Evolutionary conservation across 768 basidiomycete species (phyloP), one percentile per base, ranked within the genome.

Genomic region (Podaxis pistillaris): DNA sequence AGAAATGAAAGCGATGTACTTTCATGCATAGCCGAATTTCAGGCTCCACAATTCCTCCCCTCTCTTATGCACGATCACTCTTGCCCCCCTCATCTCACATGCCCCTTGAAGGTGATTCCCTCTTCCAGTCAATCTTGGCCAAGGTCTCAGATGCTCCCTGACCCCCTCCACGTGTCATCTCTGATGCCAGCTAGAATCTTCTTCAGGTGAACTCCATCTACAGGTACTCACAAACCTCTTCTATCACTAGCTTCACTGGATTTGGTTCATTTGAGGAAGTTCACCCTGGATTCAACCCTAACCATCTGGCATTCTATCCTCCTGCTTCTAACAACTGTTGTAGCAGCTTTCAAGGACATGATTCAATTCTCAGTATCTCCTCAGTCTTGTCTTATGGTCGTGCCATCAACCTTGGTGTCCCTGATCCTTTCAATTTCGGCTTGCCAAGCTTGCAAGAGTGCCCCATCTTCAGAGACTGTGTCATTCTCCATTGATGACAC

Each of bases 251-350:
- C 71, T 93, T 93, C 66, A 79, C 75, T 3, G 90, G 90, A 0
- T 79, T 92, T 13, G 86, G 88, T 50, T 88, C 89, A 0, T 93
- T 91, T 65, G 86, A 88, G n/a, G 90, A 91, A 68, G 83, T 92
- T 17, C 77, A 90, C 30, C 82, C 89, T 55, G 89, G 87, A 1
- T 92, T 90, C 71, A 78, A 78, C 28, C 78, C 82, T 8, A 76
- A 82, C 52, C 83, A 88, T 0, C 85, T 87, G 2, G 76, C 82
- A 1, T 90, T 90, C 72, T 91, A 89, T 67, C 87, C 87, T 0
- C 82, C 84, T 12, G 73, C 71, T 1, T 40, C 69, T 8, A 49
- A 26, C 9, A 68, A 73, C 38, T 76, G 75, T 17, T 76, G 75
- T 11, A 73, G 69, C 49, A 83, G 28, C 28, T 5, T 87, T 54